Evolutionary conservation across 2,329 filamentous ascomycete species (phyloP).

Genomic region (Xylariaceae sp.): DNA sequence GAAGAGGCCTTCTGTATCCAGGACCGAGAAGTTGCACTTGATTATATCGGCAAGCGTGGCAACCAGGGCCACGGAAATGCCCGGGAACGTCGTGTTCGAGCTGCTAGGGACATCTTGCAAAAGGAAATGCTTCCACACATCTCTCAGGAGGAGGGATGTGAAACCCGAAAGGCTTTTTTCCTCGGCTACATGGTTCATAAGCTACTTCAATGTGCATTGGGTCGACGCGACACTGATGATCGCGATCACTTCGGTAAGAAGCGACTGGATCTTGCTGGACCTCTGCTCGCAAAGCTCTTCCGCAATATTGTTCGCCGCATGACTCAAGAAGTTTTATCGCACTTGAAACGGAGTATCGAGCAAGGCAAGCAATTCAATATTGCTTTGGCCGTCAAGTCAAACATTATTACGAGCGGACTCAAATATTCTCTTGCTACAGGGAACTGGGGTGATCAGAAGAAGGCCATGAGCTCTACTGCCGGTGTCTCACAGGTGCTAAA

Average conservation of each 20-base stretch:
- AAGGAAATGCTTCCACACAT: conserved; percentile 98
- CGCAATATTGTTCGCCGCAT: conserved; percentile 89
- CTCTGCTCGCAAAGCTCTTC: conserved; percentile 95
- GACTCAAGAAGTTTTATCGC: conserved; percentile 87
- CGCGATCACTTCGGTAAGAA: conserved; percentile 99
- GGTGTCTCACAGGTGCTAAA: conserved; percentile 98
- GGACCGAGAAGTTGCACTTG: conserved; percentile 90
- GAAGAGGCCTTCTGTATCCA: conserved; percentile 97
- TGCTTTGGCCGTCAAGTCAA: conserved; percentile 87
- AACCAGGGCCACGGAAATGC: conserved; percentile 73
- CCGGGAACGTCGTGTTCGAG: conserved; percentile 86
- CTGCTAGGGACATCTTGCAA: conserved; percentile 92
- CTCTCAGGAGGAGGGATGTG: conserved; percentile 90
- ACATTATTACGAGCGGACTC: conserved; percentile 88
- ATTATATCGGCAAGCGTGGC: conserved; percentile 94
- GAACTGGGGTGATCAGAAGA: conserved; percentile 99
- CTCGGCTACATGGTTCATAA: conserved; percentile 99
- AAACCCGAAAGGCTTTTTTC: conserved; percentile 97
- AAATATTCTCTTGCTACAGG: conserved; percentile 97
- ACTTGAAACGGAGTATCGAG: conserved; percentile 92
- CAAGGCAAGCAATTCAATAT: conserved; percentile 88
- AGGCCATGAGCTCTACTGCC: conserved; percentile 91
- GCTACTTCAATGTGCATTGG: conserved; percentile 89
- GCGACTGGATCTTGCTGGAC: conserved; percentile 92
- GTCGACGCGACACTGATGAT: conserved; percentile 92